Evolutionary conservation across 331 rosid genomes (phyloP), one percentile per base, ranked within the genome.

Genomic region (Cucumis variabilis): DNA sequence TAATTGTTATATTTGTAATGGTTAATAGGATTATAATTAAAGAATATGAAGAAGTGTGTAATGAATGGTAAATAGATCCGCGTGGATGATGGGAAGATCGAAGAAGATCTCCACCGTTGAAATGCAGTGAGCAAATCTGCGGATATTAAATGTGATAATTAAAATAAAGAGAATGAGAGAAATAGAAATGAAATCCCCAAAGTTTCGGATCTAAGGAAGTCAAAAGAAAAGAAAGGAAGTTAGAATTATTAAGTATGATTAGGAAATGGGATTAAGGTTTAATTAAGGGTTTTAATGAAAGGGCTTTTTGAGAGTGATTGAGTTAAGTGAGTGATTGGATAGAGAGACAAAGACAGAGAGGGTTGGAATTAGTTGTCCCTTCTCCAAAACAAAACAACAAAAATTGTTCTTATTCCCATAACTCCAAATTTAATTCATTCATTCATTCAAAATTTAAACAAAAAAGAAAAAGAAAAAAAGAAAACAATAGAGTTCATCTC

Each of bases 81-180:
- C 48, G 48, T 44, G 48, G 48, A 44, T 7, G 48, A 44, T 44
- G 10, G 48, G 48, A 8, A 83, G 13, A 30, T 37, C 14, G 50
- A 82, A 62, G 30, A 41, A 83, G 86, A 83, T 83, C 75, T 1
- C 41, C 13, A 83, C 58, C 60, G 53, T 65, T 83, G 72, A 83
- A 83, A 20, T 20, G 15, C 25, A 30, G 25, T 6, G 8, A 20
- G 5, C 3, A 72, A 33, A 72, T 58, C 25, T 16, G 12, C 0
- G 27, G 86, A 37, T 23, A 83, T 78, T 78, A 55, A 55, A 79
- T 51, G 67, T 63, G 17, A 51, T n/a, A 77, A 77, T 16, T 53
- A 79, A 33, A 33, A 33, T 33, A 33, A 21, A 46, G 44, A 79
- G 1, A 79, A 50, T 79, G 16, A 55, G 9, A 53, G 7, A 9